phyloP scores from a whole-genome alignment of 2,329 filamentous ascomycete species.

The Fusarium musae region DNA sequence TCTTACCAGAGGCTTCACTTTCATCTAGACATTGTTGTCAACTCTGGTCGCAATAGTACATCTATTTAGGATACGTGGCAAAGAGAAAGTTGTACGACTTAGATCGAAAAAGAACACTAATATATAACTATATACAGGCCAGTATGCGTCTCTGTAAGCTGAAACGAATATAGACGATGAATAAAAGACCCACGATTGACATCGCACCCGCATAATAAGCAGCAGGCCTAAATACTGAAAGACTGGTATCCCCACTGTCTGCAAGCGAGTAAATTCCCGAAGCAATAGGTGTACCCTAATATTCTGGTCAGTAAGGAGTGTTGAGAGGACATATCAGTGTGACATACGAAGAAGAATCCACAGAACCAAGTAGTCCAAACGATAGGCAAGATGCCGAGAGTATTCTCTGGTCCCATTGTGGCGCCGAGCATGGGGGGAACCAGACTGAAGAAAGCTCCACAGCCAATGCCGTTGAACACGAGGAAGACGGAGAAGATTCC shows the following conservation, averaged over 20 bases:
- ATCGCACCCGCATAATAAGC: constrained; percentile 36
- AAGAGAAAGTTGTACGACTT: neutral
- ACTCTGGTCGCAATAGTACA: too few relatives aligned
- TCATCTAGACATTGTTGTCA: rapidly evolving
- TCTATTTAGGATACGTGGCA: rapidly evolving
- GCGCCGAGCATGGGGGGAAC: constrained; percentile 44
- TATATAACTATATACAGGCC: neutral
- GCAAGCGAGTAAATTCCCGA: constrained; percentile 38
- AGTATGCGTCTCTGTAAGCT: neutral
- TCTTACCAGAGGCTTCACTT: rapidly evolving
- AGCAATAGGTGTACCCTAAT: constrained; percentile 37
- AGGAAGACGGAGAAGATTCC: constrained; percentile 39
- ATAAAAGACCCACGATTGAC: constrained; percentile 23
- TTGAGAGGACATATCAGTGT: rapidly evolving
- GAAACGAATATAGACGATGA: constrained; percentile 25
- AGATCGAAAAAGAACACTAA: neutral
- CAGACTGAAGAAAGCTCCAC: constrained; percentile 47
- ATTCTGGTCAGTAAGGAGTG: neutral
- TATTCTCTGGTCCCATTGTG: constrained; percentile 40
- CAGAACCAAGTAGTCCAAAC: constrained; percentile 47
- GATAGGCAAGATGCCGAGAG: constrained; percentile 41
- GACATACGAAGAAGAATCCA: constrained; percentile 46
- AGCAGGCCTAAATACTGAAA: constrained; percentile 25
- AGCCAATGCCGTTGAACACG: constrained; percentile 45
- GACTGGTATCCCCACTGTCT: neutral